Evolutionary conservation across 805 yeast species (phyloP).

Genomic region (Hanseniaspora lachancei): DNA sequence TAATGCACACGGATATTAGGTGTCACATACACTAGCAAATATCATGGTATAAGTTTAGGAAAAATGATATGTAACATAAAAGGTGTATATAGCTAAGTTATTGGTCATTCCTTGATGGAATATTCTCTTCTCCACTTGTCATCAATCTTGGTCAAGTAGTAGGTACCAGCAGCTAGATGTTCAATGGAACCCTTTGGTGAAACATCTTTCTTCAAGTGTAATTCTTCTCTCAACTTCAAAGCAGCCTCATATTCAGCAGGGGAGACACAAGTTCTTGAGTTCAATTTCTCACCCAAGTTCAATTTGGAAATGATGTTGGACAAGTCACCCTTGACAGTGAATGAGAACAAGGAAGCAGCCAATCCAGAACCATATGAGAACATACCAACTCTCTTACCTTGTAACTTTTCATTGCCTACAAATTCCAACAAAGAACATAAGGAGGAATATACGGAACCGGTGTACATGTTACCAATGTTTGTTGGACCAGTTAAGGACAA

Average conservation of each 20-base stretch:
- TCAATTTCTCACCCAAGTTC: slow-evolving; percentile 55
- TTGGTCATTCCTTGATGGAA: slow-evolving; percentile 44
- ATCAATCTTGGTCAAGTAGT: slow-evolving; percentile 71
- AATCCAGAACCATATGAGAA: slow-evolving; percentile 98
- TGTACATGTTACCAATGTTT: slow-evolving; percentile 96
- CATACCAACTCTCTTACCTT: slow-evolving; percentile 73
- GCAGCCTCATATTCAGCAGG: slow-evolving; percentile 77
- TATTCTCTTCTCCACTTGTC: slow-evolving; percentile 81
- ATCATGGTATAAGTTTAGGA: too few relatives aligned
- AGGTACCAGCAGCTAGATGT: slow-evolving; percentile 57
- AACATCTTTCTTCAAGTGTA: slow-evolving; percentile 69
- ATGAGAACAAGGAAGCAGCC: slow-evolving; percentile 79
- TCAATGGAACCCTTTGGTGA: slow-evolving; percentile 72
- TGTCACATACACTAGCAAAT: too few relatives aligned
- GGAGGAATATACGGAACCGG: slow-evolving; percentile 84
- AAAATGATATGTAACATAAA: neutral
- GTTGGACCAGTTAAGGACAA: slow-evolving; percentile 83
- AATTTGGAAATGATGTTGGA: slow-evolving; percentile 49
- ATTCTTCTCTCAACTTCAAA: slow-evolving; percentile 72
- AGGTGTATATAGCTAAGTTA: neutral
- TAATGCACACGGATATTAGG: too few relatives aligned
- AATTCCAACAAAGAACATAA: slow-evolving; percentile 67
- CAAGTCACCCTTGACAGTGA: slow-evolving; percentile 69
- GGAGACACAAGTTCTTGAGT: slow-evolving; percentile 47
- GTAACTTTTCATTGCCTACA: slow-evolving; percentile 61